Evolutionary conservation across 768 basidiomycete species (phyloP), one percentile per base, ranked within the genome.

Genomic region (Russula griseocarnosa): DNA sequence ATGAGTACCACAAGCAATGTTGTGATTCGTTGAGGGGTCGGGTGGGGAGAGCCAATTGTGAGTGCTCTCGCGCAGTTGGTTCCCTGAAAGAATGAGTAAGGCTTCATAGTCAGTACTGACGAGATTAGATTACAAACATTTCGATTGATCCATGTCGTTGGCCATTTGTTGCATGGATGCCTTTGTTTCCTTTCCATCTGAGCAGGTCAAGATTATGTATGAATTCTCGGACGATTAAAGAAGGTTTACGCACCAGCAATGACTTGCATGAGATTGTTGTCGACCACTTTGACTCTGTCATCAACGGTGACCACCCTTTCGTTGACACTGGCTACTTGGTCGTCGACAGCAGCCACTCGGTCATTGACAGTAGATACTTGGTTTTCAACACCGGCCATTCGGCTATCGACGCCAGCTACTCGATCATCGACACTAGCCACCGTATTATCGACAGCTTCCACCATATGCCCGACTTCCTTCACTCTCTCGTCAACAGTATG

Each of bases 1-100:
- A 18, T 30, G 44, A 20, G 54, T 24, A 20, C 3, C n/a, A 34
- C 32, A 30, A 5, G 47, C 34, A 7, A n/a, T 38, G 24, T 61
- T 46, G 42, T 47, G 53, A n/a, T 61, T 61, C 24, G 30, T 55
- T 8, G 46, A 54, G 6, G 61, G 61, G 16, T 62, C 54, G 1
- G 61, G 53, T n/a, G 61, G 61, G 2, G 61, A 55, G 26, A 62
- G 61, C 61, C 61, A 62, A n/a, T 26, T 28, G 7, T 11, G 18
- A 22, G 55, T 3, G 18, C 13, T 7, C 11, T 44, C 13, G 5
- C 18, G 26, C 28, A 60, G 9, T 34, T 40, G 44, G 9, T 36
- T 49, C 7, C 53, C 61, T 62, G 54, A 13, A 26, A 47, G 26
- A 3, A 28, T 20, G 13, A 7, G 14, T 28, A 14, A 60, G n/a